Percentiles rank a stretch among this genome's conserved stretches.
phyloP scores from a whole-genome alignment of 192 early-diverging fungal species.

The Lunasporangiospora selenospora region DNA sequence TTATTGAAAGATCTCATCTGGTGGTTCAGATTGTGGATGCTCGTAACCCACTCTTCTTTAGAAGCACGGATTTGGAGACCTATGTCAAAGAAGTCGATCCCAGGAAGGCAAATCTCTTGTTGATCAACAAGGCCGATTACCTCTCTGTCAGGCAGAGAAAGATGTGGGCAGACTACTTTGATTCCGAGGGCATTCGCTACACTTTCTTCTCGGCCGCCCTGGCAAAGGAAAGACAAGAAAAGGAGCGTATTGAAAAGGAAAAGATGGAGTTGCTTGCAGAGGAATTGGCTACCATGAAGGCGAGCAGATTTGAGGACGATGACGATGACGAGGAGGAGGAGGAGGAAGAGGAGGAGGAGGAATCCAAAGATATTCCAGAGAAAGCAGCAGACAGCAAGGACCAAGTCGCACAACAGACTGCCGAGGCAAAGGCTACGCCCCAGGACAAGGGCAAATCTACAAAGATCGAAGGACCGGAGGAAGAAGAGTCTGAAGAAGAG shows the following conservation, averaged over 20 bases:
- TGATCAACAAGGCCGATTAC: conserved; percentile 99
- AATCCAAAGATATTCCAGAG: conserved; percentile 30
- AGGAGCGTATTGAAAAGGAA: conserved; percentile 68
- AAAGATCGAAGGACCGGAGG: conserved; percentile 22
- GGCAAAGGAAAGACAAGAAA: conserved; percentile 79
- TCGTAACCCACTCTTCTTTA: conserved; percentile 92
- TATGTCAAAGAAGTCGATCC: conserved; percentile 93
- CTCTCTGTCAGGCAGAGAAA: conserved; percentile 86
- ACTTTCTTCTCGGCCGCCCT: conserved; percentile 95
- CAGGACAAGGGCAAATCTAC: conserved; percentile 21
- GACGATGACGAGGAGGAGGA: conserved; percentile 52
- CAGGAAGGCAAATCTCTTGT: conserved; percentile 85
- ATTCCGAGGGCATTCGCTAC: conserved; percentile 79
- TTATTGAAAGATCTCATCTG: conserved; percentile 95
- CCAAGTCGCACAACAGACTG: conserved; percentile 36
- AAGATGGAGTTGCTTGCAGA: conserved; percentile 46
- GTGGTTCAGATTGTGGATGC: conserved; percentile 99
- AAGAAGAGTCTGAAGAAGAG: conserved; percentile 42
- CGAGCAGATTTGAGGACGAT: conserved; percentile 40
- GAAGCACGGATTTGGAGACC: conserved; percentile 83
- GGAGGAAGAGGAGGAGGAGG: conserved; percentile 44
- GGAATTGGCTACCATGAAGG: conserved; percentile 44
- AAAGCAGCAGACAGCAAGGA: conserved; percentile 35
- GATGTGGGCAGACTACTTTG: conserved; percentile 92
- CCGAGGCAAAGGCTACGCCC: conserved; percentile 27